Percentiles rank a stretch among this genome's conserved stretches.
Conservation (phyloP, 2,329 filamentous ascomycete species). For the Chaetomium globosum region DNA sequence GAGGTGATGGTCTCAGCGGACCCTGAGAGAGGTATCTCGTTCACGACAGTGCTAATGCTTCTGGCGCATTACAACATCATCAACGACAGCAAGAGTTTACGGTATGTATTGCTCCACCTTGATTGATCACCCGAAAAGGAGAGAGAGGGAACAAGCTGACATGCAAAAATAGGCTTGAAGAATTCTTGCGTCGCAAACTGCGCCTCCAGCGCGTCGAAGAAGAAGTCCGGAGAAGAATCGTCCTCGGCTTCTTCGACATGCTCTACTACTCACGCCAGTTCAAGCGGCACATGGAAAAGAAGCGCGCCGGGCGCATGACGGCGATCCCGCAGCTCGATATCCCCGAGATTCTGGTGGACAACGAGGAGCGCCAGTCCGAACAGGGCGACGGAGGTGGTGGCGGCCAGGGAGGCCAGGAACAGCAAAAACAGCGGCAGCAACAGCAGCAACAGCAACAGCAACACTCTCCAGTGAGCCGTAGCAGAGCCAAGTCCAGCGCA, state of each 20-base stretch:
- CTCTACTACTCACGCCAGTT: constrained; percentile 84
- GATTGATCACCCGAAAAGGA: not conserved
- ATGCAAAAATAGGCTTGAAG: constrained; percentile 69
- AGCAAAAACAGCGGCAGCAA: constrained; percentile 65
- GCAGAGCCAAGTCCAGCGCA: constrained; percentile 35
- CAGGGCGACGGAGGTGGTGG: constrained; percentile 10
- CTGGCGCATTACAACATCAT: constrained; percentile 98
- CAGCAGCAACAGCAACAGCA: constrained; percentile 39
- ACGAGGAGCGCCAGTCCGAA: constrained; percentile 59
- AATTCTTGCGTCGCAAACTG: constrained; percentile 87
- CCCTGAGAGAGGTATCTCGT: constrained; percentile 84
- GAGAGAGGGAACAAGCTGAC: not conserved
- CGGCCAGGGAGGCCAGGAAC: constrained; percentile 10
- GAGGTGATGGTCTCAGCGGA: constrained; percentile 94
- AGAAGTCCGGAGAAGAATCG: constrained; percentile 84
- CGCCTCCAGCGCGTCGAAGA: constrained; percentile 93
- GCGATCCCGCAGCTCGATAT: constrained; percentile 77
- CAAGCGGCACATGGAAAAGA: constrained; percentile 71
- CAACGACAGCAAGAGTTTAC: constrained; percentile 92
- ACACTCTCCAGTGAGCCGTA: constrained; percentile 18
- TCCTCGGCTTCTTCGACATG: constrained; percentile 94
- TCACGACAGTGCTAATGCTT: constrained; percentile 91
- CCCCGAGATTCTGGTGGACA: constrained; percentile 88
- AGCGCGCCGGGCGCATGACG: constrained; percentile 75
- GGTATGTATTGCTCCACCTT: constrained; percentile 51